A percentile compares a stretch with the other conserved stretches of the same genome.
Evolutionary conservation across 352 stramenopile species (phyloP).

Genomic region (Phytopythium vexans): DNA sequence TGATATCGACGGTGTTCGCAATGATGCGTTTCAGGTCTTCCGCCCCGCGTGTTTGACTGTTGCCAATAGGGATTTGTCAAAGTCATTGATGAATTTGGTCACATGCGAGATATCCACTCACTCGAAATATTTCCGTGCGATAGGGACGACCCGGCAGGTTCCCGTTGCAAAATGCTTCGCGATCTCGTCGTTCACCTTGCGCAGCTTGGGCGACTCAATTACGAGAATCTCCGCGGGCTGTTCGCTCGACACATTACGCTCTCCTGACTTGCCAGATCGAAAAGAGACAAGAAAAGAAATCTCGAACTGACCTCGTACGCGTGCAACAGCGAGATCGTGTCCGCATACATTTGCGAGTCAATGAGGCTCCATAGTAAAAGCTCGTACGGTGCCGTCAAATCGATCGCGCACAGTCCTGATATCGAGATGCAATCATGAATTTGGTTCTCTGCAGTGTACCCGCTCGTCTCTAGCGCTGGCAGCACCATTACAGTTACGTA

Average conservation of each 20-base stretch:
- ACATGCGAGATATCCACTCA: constrained; percentile 14
- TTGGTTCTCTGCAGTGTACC: not conserved
- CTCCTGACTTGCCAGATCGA: no score
- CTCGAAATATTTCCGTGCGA: constrained; percentile 82
- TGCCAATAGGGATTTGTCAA: no score
- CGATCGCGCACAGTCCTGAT: constrained; percentile 66
- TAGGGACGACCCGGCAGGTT: constrained; percentile 57
- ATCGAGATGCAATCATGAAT: not conserved
- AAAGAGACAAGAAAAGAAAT: not conserved
- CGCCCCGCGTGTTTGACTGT: constrained; percentile 78
- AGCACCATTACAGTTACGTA: constrained; percentile 11
- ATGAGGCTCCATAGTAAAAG: constrained; percentile 77
- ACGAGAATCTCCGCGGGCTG: constrained; percentile 78
- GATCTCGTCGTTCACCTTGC: constrained; percentile 73
- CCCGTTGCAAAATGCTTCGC: constrained; percentile 47
- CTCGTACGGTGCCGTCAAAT: constrained; percentile 67
- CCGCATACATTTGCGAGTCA: constrained; percentile 70
- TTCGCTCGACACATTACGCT: not conserved
- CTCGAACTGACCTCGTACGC: constrained; percentile 48
- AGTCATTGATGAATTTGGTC: no score
- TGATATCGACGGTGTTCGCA: constrained; percentile 79
- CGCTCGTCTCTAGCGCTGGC: not conserved
- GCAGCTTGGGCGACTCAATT: constrained; percentile 50
- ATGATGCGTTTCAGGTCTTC: constrained; percentile 84
- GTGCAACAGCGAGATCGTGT: constrained; percentile 67